phyloP scores from a whole-genome alignment of 352 stramenopile genomes.

The Albugo candida region DNA sequence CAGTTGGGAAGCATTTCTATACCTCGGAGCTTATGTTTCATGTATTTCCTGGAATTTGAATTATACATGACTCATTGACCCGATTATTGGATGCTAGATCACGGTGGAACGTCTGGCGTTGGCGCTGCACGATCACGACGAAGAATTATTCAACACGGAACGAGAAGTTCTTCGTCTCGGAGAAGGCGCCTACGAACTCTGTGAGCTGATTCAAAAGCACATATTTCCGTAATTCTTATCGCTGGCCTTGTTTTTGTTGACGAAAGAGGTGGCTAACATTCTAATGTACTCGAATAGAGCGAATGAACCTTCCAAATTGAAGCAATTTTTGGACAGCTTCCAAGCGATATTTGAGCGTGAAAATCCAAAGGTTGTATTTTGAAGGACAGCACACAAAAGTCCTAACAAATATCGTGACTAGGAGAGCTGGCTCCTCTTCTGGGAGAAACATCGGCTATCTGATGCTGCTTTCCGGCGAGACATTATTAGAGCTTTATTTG shows the following conservation, averaged over 20 bases:
- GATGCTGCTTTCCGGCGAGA: constrained; percentile 37
- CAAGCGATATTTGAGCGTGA: constrained; percentile 26
- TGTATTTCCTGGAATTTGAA: constrained; percentile 11
- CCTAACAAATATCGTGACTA: constrained; percentile 3
- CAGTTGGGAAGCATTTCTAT: constrained; percentile 21
- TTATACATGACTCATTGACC: not conserved
- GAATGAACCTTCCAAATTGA: constrained; percentile 13
- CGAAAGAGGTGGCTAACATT: not conserved
- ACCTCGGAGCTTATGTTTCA: constrained; percentile 38
- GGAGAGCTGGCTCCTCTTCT: constrained; percentile 34
- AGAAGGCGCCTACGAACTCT: constrained; percentile 35
- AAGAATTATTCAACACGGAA: constrained; percentile 47
- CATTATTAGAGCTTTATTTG: constrained; percentile 32
- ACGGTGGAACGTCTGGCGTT: constrained; percentile 36
- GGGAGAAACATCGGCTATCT: constrained; percentile 17
- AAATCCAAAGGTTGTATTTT: constrained; percentile 28
- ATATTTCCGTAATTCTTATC: constrained; percentile 17
- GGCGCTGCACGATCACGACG: constrained; percentile 25
- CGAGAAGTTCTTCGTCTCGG: constrained; percentile 36
- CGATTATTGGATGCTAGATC: constrained; percentile 14
- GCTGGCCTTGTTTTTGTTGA: not conserved
- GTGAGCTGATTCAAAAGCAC: constrained; percentile 19
- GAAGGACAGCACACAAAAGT: not conserved
- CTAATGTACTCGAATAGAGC: not conserved
- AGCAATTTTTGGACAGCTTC: constrained; percentile 27